Percentiles rank a stretch among this genome's conserved stretches.
Evolutionary conservation across 108 stramenopile genomes (phyloP).

Genomic region (Tribonema minus): DNA sequence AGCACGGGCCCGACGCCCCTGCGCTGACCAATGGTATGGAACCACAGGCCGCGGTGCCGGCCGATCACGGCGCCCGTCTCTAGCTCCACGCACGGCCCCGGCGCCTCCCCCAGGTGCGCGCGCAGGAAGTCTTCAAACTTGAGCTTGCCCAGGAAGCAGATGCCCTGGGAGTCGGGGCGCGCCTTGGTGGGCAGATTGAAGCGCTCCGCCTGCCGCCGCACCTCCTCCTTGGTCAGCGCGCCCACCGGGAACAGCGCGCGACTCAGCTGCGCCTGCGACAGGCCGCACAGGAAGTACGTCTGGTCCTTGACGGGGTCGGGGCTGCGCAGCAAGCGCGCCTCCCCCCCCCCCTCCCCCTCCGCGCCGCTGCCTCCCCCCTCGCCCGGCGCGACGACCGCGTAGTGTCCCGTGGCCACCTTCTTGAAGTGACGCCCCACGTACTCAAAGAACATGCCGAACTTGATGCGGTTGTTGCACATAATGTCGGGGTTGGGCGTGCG

Average conservation of each 20-base stretch:
- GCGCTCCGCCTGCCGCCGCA: slow-evolving; percentile 78
- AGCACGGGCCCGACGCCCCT: slow-evolving; percentile 84
- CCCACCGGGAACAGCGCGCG: slow-evolving; percentile 86
- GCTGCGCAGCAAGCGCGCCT: slow-evolving; percentile 67
- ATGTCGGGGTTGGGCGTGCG: slow-evolving; percentile 97
- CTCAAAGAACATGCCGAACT: slow-evolving; percentile 92
- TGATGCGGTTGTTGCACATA: slow-evolving; percentile 89
- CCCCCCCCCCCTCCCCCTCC: not conserved
- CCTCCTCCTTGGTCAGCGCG: slow-evolving; percentile 72
- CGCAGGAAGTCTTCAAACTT: slow-evolving; percentile 85
- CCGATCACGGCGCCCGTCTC: slow-evolving; percentile 74
- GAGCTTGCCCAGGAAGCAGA: slow-evolving; percentile 91
- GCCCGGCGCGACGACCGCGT: slow-evolving; percentile 65
- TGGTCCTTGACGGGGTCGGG: slow-evolving; percentile 95
- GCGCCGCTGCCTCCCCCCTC: not conserved
- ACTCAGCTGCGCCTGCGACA: slow-evolving; percentile 76
- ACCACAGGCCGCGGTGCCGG: slow-evolving; percentile 86
- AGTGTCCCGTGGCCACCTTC: slow-evolving; percentile 88
- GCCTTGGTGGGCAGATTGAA: slow-evolving; percentile 82
- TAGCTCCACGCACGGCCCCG: slow-evolving; percentile 76
- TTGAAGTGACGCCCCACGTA: slow-evolving; percentile 66
- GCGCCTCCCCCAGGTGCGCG: slow-evolving; percentile 71
- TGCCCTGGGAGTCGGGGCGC: slow-evolving; percentile 65
- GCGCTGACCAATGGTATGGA: slow-evolving; percentile 92
- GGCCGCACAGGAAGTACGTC: slow-evolving; percentile 88